A percentile compares a stretch with the other conserved stretches of the same genome.
These are phyloP conservation scores for Collybiopsis luxurians DNA, from an alignment of 768 basidiomycete species.

Conservation along the genomic window DNA sequence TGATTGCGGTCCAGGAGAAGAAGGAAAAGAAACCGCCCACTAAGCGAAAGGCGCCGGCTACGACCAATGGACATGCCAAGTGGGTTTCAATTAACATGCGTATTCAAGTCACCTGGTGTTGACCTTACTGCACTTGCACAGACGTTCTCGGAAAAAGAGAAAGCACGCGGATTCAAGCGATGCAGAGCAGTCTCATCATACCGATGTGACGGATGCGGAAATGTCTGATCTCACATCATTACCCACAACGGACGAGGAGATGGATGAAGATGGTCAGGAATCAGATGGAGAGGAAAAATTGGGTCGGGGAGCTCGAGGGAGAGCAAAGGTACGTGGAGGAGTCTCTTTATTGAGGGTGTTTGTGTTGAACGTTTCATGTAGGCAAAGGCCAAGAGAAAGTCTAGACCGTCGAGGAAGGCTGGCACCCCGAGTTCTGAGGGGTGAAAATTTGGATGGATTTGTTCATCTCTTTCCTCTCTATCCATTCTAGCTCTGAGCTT, in stretches of 20 bases:
- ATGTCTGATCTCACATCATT: constrained; percentile 30
- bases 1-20: constrained; percentile 24
- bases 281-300: constrained; percentile 30
- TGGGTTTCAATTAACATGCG: constrained; percentile 19
- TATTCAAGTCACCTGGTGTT: too few relatives aligned
- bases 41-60: constrained; percentile 54
- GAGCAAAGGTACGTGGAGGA: constrained; percentile 33
- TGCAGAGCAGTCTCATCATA: constrained; percentile 33
- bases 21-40: constrained; percentile 49
- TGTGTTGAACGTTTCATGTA: not conserved
- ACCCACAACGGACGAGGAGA: constrained; percentile 27
- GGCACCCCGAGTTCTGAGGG: not conserved
- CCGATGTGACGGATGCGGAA: constrained; percentile 22
- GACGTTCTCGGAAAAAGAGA: constrained; percentile 35
- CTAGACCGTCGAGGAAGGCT: not conserved
- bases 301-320: constrained; percentile 35
- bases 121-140: constrained; percentile 12
- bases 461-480: too few relatives aligned
- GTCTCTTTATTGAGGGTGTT: not conserved
- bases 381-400: constrained; percentile 7
- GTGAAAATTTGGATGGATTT: not conserved
- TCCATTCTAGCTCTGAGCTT: too few relatives aligned
- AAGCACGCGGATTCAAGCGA: constrained; percentile 35
- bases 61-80: constrained; percentile 50
- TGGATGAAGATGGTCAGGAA: constrained; percentile 23